Conservation (phyloP, 495 filamentous ascomycete genomes). For the Aspergillus saccharolyticus region DNA sequence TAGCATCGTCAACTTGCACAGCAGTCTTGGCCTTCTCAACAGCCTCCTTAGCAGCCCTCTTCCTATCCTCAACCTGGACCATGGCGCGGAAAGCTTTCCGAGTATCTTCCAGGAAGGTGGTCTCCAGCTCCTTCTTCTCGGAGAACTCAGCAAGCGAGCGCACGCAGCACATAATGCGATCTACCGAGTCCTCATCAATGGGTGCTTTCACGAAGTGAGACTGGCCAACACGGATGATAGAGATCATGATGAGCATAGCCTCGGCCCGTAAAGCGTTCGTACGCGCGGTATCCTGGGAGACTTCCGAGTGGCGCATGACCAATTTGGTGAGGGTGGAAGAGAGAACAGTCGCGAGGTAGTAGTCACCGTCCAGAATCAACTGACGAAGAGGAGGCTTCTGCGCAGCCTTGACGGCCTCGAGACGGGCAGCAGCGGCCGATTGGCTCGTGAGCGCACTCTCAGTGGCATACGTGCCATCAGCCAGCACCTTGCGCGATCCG, state of each 20-base stretch:
- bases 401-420: constrained; percentile 94
- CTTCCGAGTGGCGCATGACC: constrained; percentile 96
- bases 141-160: constrained; percentile 89
- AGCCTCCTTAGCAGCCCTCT: constrained; percentile 85
- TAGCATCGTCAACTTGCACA: constrained; percentile 90
- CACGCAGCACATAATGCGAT: constrained; percentile 95
- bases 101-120: constrained; percentile 92
- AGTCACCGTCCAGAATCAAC: constrained; percentile 94
- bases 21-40: constrained; percentile 89
- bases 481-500: constrained; percentile 85
- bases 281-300: constrained; percentile 77
- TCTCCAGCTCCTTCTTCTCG: constrained; percentile 81
- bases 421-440: constrained; percentile 79
- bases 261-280: constrained; percentile 94
- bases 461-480: constrained; percentile 95
- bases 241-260: constrained; percentile 99
- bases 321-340: constrained; percentile 94
- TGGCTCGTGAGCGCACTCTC: constrained; percentile 94
- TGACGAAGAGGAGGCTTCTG: constrained; percentile 95
- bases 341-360: constrained; percentile 92
- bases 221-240: constrained; percentile 94
- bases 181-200: constrained; percentile 96
- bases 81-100: constrained; percentile 96
- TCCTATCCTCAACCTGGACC: constrained; percentile 97
- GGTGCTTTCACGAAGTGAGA: constrained; percentile 95